A percentile compares a stretch with the other conserved stretches of the same genome.
These are phyloP conservation scores for Beverwykella pulmonaria DNA, from an alignment of 495 filamentous ascomycete species.

Conservation along the genomic window DNA sequence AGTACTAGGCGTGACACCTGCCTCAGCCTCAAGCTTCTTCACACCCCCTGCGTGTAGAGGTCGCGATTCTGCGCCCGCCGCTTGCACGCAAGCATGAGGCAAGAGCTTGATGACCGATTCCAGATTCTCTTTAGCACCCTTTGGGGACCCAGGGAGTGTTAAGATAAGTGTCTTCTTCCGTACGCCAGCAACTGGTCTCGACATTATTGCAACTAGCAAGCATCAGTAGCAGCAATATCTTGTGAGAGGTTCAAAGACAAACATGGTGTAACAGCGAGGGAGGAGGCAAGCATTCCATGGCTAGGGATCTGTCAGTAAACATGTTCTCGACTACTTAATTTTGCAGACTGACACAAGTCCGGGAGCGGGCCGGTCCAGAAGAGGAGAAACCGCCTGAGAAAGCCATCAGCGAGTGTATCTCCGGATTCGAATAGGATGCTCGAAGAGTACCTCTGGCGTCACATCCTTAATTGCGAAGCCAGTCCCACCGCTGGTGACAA, in stretches of 20 bases:
- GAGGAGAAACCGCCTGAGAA: constrained; percentile 69
- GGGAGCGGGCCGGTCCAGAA: constrained; percentile 85
- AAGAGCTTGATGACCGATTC: constrained; percentile 84
- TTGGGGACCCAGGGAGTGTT: constrained; percentile 92
- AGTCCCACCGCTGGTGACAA: constrained; percentile 89
- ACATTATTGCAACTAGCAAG: constrained; percentile 88
- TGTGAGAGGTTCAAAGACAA: constrained; percentile 44
- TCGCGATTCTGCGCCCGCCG: constrained; percentile 80
- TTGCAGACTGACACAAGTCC: constrained; percentile 72
- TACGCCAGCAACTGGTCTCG: constrained; percentile 88
- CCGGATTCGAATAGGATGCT: not conserved
- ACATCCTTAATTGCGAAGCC: constrained; percentile 87
- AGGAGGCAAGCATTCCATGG: constrained; percentile 90
- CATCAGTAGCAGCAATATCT: constrained; percentile 23
- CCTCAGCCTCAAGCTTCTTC: constrained; percentile 80
- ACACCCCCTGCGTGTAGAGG: constrained; percentile 77
- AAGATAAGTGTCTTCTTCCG: constrained; percentile 82
- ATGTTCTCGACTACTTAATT: not conserved
- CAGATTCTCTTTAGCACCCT: constrained; percentile 97
- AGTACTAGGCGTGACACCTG: constrained; percentile 57
- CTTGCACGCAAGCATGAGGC: constrained; percentile 91
- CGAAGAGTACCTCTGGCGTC: constrained; percentile 76
- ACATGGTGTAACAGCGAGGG: constrained; percentile 87
- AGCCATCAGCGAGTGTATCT: constrained; percentile 1
- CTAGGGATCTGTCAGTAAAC: constrained; percentile 51